Base-by-base conservation (phyloP, 345 rosid genomes). In the Fremontodendron californicum region DNA sequence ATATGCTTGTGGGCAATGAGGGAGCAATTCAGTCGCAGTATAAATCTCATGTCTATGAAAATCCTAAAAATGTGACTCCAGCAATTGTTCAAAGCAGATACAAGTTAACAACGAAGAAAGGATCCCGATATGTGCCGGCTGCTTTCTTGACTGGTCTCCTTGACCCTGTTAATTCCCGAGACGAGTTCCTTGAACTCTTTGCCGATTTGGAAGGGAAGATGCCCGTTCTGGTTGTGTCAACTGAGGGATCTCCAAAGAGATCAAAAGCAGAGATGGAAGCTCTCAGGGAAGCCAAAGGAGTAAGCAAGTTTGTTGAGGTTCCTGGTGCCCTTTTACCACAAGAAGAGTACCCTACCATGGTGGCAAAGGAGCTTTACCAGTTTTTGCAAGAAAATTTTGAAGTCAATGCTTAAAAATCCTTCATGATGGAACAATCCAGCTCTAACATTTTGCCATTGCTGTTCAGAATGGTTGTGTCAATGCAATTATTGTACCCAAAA, bases 231-330 rank as follows among this genome's bases (percentile, higher is more conserved):
- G 93, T 88, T 6, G 75, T 93, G 84, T 91, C 97, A 63, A 75
- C 89, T 0, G 75, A 86, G 78, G 90, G 91, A 55, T 88, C 93
- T 81, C 97, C 97, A 8, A 91, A 83, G 85, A 91, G 97, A 85
- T 94, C 97, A 2, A 94, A 92, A 80, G 92, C 97, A 25, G 98
- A 91, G 85, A 94, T 94, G 95, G 95, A 91, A 81, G 94, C 90
- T 71, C 87, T 90, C 49, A 81, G 73, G 77, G 92, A 88, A 83
- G 89, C 90, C 66, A 86, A 79, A 82, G 97, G 97, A 76, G 94
- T 93, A 40, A 85, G 86, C 49, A 93, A 90, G 79, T 94, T 88
- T 75, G 87, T 89, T 3, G 92, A 88, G 85, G 92, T 91, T 73
- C 90, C 90, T 29, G 97, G 97, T 7, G 94, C 97, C 37, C 94